A percentile compares a stretch with the other conserved stretches of the same genome.
phyloP scores from a whole-genome alignment of 352 stramenopile genomes.

The Salisapilia sapeloensis region DNA sequence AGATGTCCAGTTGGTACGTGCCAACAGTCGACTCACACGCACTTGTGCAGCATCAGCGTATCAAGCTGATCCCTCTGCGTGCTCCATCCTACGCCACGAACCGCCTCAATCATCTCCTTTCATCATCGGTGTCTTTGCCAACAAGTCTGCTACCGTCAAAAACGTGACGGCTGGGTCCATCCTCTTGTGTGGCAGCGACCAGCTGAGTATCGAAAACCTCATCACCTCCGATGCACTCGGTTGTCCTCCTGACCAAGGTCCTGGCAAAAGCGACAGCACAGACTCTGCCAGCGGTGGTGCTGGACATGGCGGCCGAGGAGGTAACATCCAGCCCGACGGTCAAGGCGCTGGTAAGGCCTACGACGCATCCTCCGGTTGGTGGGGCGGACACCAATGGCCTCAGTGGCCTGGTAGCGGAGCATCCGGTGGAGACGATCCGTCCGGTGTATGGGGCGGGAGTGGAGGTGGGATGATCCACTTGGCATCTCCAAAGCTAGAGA shows the following conservation, averaged over 20 bases:
- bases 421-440: slow-evolving; percentile 17
- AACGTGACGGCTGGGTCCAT: slow-evolving; percentile 41
- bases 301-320: slow-evolving; percentile 43
- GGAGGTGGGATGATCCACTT: slow-evolving; percentile 65
- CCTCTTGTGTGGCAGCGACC: slow-evolving; percentile 26
- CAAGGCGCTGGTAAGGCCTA: slow-evolving; percentile 8
- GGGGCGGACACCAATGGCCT: slow-evolving; percentile 14
- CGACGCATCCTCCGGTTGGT: slow-evolving; percentile 2
- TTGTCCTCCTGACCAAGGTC: slow-evolving; percentile 26
- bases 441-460: slow-evolving; percentile 33
- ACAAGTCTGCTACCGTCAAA: slow-evolving; percentile 11
- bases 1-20: slow-evolving; percentile 22
- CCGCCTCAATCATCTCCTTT: slow-evolving; percentile 10
- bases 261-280: slow-evolving; percentile 27
- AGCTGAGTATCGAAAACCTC: slow-evolving; percentile 15
- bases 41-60: slow-evolving; percentile 19
- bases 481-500: slow-evolving; percentile 19
- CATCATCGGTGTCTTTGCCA: slow-evolving; percentile 25
- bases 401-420: slow-evolving; percentile 53
- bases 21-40: slow-evolving; percentile 23
- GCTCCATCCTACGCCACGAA: slow-evolving; percentile 8
- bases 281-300: slow-evolving; percentile 38
- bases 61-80: slow-evolving; percentile 20
- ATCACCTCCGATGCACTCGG: slow-evolving; percentile 23
- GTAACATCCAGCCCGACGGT: slow-evolving; percentile 35